Evolutionary conservation across 495 filamentous ascomycete species (phyloP).

Genomic region (Cercophora sp.): DNA sequence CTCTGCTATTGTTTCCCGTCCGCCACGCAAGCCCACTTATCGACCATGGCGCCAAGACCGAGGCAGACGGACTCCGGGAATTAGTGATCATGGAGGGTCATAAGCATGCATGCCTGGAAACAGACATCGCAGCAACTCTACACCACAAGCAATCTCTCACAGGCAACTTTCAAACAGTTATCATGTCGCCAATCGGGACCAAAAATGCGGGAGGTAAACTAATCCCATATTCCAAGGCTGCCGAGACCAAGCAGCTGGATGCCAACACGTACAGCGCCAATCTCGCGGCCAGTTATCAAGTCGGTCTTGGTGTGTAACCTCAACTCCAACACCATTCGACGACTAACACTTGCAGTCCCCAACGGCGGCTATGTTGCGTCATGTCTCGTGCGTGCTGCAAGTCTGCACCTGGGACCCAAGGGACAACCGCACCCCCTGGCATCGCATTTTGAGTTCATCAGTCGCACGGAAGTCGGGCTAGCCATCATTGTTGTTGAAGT

Average conservation of each 20-base stretch:
- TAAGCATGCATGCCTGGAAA: too few species aligned
- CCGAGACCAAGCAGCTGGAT: slow-evolving; percentile 49
- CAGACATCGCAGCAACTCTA: too few species aligned
- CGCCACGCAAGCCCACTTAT: too few species aligned
- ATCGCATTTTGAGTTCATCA: slow-evolving; percentile 71
- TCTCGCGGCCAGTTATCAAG: slow-evolving; percentile 61
- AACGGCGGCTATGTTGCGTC: slow-evolving; percentile 78
- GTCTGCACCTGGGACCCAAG: slow-evolving; percentile 55
- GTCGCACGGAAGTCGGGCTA: slow-evolving; percentile 60
- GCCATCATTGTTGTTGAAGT: slow-evolving; percentile 64
- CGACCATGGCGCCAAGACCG: too few species aligned
- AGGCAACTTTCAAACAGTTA: too few species aligned
- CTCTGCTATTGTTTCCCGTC: too few species aligned
- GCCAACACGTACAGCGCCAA: slow-evolving; percentile 58
- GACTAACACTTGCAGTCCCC: slow-evolving; percentile 53
- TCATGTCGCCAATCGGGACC: too few species aligned
- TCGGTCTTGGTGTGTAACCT: slow-evolving; percentile 55
- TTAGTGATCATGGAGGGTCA: too few species aligned
- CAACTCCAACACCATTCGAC: neutral
- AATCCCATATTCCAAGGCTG: slow-evolving; percentile 29
- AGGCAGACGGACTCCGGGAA: too few species aligned
- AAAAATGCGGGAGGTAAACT: too few species aligned
- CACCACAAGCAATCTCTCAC: too few species aligned
- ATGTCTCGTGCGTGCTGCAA: slow-evolving; percentile 55
- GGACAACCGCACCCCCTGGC: slow-evolving; percentile 61